A percentile compares a stretch with the other conserved stretches of the same genome.
Conservation (phyloP, 345 rosid species). For the Mercurialis annua region DNA sequence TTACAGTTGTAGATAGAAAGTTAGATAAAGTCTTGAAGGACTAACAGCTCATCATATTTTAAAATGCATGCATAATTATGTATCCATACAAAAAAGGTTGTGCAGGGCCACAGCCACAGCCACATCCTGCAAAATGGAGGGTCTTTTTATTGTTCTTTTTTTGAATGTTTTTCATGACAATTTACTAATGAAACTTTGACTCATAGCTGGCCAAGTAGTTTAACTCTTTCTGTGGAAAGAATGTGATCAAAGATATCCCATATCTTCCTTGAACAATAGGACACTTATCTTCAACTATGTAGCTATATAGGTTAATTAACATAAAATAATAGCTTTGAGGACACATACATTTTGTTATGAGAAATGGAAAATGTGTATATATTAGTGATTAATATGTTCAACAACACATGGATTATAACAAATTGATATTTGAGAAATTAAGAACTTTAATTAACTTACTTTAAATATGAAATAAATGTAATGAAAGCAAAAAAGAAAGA, state of each 20-base stretch:
- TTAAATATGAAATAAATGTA: not conserved
- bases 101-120: not conserved
- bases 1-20: too few relatives aligned
- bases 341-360: too few relatives aligned
- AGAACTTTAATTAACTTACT: too few relatives aligned
- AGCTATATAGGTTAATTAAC: not conserved
- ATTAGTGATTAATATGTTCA: too few relatives aligned
- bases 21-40: too few relatives aligned
- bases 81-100: not conserved
- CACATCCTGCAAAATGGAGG: not conserved
- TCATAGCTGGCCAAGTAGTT: not conserved
- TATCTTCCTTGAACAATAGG: not conserved
- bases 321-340: too few relatives aligned
- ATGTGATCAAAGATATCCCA: not conserved
- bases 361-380: too few relatives aligned
- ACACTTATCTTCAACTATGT: not conserved
- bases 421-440: too few relatives aligned
- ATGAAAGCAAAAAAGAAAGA: constrained; percentile 2
- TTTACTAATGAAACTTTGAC: not conserved
- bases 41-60: too few relatives aligned
- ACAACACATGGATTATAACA: too few relatives aligned
- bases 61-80: too few relatives aligned
- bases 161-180: too few relatives aligned
- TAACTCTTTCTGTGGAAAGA: not conserved
- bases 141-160: not conserved